Conservation (phyloP, 768 basidiomycete genomes). For the Rubroboletus pulcherrimus region DNA sequence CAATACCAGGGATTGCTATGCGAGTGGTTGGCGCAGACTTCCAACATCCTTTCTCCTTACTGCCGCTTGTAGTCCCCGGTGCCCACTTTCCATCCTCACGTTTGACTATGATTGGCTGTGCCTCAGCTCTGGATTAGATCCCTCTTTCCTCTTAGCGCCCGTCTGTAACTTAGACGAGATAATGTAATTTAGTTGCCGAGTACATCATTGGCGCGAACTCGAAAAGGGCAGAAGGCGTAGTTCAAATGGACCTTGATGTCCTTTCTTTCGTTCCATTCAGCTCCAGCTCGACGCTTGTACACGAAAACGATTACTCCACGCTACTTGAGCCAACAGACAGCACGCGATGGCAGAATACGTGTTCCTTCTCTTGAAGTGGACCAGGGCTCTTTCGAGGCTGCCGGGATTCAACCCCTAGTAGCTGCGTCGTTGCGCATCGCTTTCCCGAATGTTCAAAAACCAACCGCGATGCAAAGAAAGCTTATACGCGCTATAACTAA, state of each 20-base stretch:
- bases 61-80: slow-evolving; percentile 6
- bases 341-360: neutral
- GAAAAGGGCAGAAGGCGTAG: neutral
- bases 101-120: slow-evolving; percentile 1
- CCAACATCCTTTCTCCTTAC: slow-evolving; percentile 1
- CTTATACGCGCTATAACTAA: slow-evolving; percentile 60
- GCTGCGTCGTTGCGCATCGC: slow-evolving; percentile 49
- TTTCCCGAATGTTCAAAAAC: slow-evolving; percentile 56
- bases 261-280: slow-evolving; percentile 10
- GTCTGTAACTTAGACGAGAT: slow-evolving; percentile 13
- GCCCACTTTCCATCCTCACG: slow-evolving; percentile 29
- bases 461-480: slow-evolving; percentile 55
- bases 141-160: neutral
- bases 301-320: slow-evolving; percentile 21
- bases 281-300: slow-evolving; percentile 18
- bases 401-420: slow-evolving; percentile 51
- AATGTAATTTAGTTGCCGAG: slow-evolving; percentile 7
- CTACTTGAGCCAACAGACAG: slow-evolving; percentile 26
- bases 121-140: slow-evolving; percentile 2
- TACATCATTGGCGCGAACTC: neutral
- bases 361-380: neutral
- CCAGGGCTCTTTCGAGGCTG: slow-evolving; percentile 40
- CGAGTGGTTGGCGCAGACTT: slow-evolving; percentile 5
- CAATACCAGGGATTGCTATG: slow-evolving; percentile 3
- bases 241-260: slow-evolving; percentile 27